These are phyloP conservation scores for Scedosporium aurantiacum DNA, from an alignment of 2,329 filamentous ascomycete genomes.

Conservation along the genomic window DNA sequence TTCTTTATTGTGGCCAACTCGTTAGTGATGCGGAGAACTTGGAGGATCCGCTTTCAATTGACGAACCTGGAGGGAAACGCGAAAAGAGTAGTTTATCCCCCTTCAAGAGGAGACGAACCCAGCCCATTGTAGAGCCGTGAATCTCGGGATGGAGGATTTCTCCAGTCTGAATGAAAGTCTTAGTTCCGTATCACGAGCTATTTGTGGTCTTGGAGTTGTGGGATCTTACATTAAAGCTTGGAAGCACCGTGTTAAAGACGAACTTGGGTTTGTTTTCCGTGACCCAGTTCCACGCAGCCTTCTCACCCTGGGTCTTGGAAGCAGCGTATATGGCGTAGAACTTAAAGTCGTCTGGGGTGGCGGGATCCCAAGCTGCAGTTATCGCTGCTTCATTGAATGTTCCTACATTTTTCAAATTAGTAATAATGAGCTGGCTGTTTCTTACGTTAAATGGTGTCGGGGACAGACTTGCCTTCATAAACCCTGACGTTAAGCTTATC, in stretches of 20 bases:
- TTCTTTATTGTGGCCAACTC: neutral
- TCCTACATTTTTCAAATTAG: too few relatives aligned
- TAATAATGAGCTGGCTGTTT: neutral
- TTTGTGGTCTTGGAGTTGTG: neutral
- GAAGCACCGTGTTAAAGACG: slow-evolving; percentile 6
- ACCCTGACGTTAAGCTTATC: slow-evolving; percentile 7
- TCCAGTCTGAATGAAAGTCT: neutral
- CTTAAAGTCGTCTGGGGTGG: neutral
- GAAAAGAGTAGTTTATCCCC: neutral
- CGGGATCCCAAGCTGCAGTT: neutral
- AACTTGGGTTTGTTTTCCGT: slow-evolving; percentile 19
- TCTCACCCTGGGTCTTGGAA: slow-evolving; percentile 24
- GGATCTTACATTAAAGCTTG: neutral
- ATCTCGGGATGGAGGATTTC: slow-evolving; percentile 11
- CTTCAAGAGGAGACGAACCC: slow-evolving; percentile 6
- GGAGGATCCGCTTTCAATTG: too few relatives aligned
- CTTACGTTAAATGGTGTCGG: neutral
- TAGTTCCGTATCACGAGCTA: neutral
- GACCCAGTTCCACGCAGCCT: slow-evolving; percentile 23
- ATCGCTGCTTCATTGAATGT: neutral
- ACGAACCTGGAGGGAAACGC: neutral
- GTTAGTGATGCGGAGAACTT: too few relatives aligned
- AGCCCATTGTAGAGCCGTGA: slow-evolving; percentile 11
- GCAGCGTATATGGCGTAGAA: slow-evolving; percentile 19
- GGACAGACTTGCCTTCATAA: neutral